Evolutionary conservation across 2,329 filamentous ascomycete genomes (phyloP).

Genomic region (Magnaporthiopsis incrustans): DNA sequence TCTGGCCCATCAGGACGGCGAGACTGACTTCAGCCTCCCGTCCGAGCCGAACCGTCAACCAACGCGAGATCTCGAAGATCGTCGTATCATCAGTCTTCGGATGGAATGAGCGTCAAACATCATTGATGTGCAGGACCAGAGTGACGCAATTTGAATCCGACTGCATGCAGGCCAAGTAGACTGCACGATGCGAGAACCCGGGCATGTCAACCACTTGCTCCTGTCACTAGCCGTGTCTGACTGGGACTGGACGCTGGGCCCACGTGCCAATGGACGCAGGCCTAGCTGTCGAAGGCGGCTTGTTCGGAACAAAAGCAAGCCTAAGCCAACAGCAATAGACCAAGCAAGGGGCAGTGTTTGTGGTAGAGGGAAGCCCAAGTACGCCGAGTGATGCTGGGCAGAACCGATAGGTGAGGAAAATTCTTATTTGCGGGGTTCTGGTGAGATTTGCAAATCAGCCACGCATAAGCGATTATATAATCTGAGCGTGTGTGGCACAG

Average conservation of each 20-base stretch:
- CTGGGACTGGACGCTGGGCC: not conserved
- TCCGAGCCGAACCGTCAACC: not conserved
- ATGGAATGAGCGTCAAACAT: conserved; percentile 22
- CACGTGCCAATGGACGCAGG: not conserved
- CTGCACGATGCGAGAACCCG: no score
- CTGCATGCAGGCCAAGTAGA: conserved; percentile 8
- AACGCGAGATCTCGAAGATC: conserved; percentile 4
- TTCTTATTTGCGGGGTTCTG: not conserved
- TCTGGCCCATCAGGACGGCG: not conserved
- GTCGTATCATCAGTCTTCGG: conserved; percentile 15
- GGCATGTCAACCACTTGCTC: not conserved
- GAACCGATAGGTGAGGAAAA: not conserved
- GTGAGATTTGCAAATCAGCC: not conserved
- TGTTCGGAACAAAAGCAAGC: not conserved
- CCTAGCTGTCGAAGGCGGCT: not conserved
- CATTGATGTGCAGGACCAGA: conserved; percentile 21
- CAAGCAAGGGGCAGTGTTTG: not conserved
- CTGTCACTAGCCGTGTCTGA: not conserved
- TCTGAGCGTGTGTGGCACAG: not conserved
- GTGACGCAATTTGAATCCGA: conserved; percentile 32
- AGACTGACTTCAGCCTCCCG: not conserved
- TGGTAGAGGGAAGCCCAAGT: not conserved
- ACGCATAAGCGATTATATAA: not conserved
- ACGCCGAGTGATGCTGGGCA: not conserved
- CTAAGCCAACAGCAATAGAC: not conserved